Percentiles rank a stretch among this genome's conserved stretches.
phyloP scores from a whole-genome alignment of 441 rosid species.

The Adansonia gregorii region DNA sequence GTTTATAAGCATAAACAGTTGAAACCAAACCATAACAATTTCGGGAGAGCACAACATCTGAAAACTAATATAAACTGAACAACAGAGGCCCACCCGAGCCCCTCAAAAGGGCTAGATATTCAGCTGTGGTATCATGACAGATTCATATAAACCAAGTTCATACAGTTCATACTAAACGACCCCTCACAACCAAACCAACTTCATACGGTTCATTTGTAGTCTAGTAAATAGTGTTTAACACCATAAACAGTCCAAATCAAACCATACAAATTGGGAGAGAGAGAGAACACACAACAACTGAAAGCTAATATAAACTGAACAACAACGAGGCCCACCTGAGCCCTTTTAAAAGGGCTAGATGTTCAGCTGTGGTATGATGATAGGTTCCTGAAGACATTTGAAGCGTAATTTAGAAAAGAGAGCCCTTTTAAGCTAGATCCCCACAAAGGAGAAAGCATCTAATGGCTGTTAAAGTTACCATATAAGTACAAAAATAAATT shows the following conservation, averaged over 20 bases:
- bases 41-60: background rate
- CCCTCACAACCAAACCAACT: background rate
- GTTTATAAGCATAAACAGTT: background rate
- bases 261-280: background rate
- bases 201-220: background rate
- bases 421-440: background rate
- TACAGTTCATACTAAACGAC: background rate
- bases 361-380: background rate
- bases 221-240: background rate
- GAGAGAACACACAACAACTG: background rate
- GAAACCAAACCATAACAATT: background rate
- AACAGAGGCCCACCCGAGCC: background rate
- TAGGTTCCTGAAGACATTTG: background rate
- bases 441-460: background rate
- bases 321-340: background rate
- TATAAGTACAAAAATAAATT: background rate
- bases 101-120: background rate
- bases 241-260: slow-evolving; percentile 1
- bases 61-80: background rate
- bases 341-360: background rate
- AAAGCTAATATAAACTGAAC: background rate
- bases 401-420: slow-evolving; percentile 9
- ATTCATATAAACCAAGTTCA: too few relatives aligned
- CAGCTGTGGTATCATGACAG: background rate
- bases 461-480: background rate